Base-by-base conservation (phyloP, 2,329 filamentous ascomycete species). In the Ambrosiella cleistominuta region DNA sequence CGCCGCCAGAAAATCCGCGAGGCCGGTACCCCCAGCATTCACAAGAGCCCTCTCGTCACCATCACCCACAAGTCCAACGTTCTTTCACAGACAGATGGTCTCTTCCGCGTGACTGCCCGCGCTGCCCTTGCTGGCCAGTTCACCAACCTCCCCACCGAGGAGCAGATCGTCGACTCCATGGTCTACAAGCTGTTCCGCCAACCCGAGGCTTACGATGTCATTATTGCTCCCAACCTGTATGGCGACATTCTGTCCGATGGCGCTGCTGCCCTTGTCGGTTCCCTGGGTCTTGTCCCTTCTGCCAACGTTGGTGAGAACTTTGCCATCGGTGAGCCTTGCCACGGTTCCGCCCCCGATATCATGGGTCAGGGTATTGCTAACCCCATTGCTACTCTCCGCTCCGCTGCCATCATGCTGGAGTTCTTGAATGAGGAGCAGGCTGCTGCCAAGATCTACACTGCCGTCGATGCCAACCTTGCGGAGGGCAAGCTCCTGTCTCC, bases 21-120 rank as follows among this genome's bases (percentile, higher is more conserved):
- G 44, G 69, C 72, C 11, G 74, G 75, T 51, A 66, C 69, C 12
- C 66, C 73, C 35, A 81, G 78, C 68, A 82, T 86, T 63, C 85
- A 89, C 72, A 71, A 72, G 56, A 68, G 73, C 50, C 82, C 89
- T 36, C 78, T 91, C 65, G 90, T 98, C 61, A 98, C 93, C 61
- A 88, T 98, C 70, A 97, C 93, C 54, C 93, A 98, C 79, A 98
- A 98, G 77, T 90, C 85, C 70, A 98, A 98, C 73, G 93, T 98
- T 19, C 80, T 98, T 36, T 89, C 85, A 49, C 91, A 97, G 71
- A 97, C 93, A 13, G 93, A 98, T 71, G 93, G 93, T 38, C 80
- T 98, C 53, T 98, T 98, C 82, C 84, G 93, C 64, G 76, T 84
- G 64, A 86, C 86, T 3, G 81, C 87, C 13, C 83, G 86, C 64